Evolutionary conservation across 306 rosid species (phyloP).

Genomic region (Cucumis cinereus): DNA sequence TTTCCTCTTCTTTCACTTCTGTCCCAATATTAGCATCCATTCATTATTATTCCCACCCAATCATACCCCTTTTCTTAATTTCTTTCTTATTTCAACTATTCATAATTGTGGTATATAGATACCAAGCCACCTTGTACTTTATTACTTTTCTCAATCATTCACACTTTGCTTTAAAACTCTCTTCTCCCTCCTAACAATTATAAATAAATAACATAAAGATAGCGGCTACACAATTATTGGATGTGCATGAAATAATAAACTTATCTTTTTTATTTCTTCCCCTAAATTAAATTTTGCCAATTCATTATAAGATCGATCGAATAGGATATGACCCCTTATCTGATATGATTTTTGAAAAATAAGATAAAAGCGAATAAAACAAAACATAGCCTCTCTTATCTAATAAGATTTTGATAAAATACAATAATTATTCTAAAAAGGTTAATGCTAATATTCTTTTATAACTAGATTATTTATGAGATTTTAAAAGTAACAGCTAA

Average conservation of each 20-base stretch:
- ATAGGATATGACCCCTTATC: no score
- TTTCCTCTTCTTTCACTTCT: background rate
- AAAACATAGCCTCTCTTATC: no score
- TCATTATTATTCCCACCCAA: background rate
- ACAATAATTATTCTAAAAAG: no score
- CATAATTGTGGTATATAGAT: background rate
- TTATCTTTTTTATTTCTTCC: background rate
- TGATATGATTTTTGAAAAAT: no score
- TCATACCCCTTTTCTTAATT: background rate
- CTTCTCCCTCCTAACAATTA: background rate
- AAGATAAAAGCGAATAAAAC: no score
- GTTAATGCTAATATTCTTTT: no score
- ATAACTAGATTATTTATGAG: no score
- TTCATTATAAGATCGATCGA: no score
- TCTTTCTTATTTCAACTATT: background rate
- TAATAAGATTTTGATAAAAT: no score
- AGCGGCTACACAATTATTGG: slow-evolving; percentile 25
- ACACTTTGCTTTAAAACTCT: slow-evolving; percentile 23
- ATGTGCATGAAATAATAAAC: slow-evolving; percentile 7
- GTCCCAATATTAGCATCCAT: slow-evolving; percentile 2
- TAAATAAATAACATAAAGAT: background rate
- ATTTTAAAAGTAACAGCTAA: no score
- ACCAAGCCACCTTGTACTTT: slow-evolving; percentile 1
- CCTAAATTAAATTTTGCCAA: no score
- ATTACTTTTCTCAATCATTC: slow-evolving; percentile 15